Evolutionary conservation across 768 basidiomycete genomes (phyloP).

Genomic region (Cystofilobasidium bisporidii): DNA sequence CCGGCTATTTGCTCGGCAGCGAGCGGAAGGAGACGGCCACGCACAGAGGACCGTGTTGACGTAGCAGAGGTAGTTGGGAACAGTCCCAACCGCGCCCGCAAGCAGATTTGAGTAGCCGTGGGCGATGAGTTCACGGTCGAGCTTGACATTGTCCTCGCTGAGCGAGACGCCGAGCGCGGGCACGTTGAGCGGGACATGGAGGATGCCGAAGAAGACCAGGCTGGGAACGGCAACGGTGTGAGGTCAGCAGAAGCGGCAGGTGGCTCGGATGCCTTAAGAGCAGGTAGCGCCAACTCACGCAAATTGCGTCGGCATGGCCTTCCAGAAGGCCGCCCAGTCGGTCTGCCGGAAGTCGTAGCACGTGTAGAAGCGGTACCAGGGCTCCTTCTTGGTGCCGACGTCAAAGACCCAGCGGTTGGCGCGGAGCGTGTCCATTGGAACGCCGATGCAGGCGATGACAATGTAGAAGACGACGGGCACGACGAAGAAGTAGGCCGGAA

Average conservation of each 20-base stretch:
- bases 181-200: conserved; percentile 47
- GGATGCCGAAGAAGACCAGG: conserved; percentile 46
- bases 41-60: conserved; percentile 43
- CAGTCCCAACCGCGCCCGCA: conserved; percentile 68
- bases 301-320: conserved; percentile 55
- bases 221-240: neutral
- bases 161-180: conserved; percentile 88
- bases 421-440: conserved; percentile 56
- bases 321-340: conserved; percentile 58
- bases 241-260: neutral
- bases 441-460: conserved; percentile 54
- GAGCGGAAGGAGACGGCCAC: conserved; percentile 13
- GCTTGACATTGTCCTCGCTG: conserved; percentile 71
- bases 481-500: conserved; percentile 52
- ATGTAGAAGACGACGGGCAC: conserved; percentile 80
- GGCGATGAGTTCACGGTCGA: conserved; percentile 80
- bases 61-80: conserved; percentile 69
- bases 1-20: neutral
- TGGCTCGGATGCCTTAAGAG: too few relatives aligned
- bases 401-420: conserved; percentile 78
- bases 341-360: conserved; percentile 54
- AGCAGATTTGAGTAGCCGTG: conserved; percentile 87
- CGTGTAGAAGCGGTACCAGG: conserved; percentile 76
- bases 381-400: conserved; percentile 45
- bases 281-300: too few relatives aligned